Evolutionary conservation across 176 grass and related monocot genomes (phyloP).

Genomic region (Aegilops speltoides): DNA sequence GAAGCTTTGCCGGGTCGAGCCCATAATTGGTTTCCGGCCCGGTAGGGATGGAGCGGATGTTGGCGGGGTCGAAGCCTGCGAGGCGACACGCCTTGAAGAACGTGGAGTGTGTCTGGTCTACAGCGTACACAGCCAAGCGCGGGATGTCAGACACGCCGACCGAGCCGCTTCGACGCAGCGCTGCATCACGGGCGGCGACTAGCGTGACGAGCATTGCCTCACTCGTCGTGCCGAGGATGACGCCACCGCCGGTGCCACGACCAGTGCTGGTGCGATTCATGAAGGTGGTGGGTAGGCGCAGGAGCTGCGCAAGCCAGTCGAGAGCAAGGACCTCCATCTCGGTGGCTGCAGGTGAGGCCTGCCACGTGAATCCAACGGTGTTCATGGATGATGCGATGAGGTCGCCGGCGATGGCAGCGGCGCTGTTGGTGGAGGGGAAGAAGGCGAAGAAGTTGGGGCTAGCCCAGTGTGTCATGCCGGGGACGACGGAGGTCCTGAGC

Average conservation of each 20-base stretch:
- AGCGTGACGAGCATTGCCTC: slow-evolving; percentile 1
- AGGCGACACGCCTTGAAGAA: background rate
- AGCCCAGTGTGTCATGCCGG: slow-evolving; percentile 4
- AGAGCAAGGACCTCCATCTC: background rate
- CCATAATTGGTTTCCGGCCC: background rate
- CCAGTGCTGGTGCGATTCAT: background rate
- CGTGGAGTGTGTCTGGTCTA: background rate
- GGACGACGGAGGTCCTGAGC: slow-evolving; percentile 1
- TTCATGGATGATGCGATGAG: background rate
- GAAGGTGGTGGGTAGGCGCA: background rate
- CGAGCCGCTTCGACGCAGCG: background rate
- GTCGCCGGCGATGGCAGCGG: background rate
- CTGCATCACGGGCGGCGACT: background rate
- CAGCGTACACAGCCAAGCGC: background rate
- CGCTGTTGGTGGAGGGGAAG: slow-evolving; percentile 18
- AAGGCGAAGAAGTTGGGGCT: slow-evolving; percentile 18
- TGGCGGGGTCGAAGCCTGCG: background rate
- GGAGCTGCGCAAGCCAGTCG: background rate
- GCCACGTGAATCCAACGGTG: slow-evolving; percentile 2
- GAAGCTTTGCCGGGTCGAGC: background rate
- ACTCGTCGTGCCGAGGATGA: background rate
- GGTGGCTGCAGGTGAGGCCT: background rate
- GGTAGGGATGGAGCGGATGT: background rate
- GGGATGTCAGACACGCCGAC: background rate
- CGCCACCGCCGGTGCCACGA: background rate